Percentiles rank a stretch among this genome's conserved stretches.
Evolutionary conservation across 495 filamentous ascomycete species (phyloP).

Genomic region (Polyplosphaeria fusca): DNA sequence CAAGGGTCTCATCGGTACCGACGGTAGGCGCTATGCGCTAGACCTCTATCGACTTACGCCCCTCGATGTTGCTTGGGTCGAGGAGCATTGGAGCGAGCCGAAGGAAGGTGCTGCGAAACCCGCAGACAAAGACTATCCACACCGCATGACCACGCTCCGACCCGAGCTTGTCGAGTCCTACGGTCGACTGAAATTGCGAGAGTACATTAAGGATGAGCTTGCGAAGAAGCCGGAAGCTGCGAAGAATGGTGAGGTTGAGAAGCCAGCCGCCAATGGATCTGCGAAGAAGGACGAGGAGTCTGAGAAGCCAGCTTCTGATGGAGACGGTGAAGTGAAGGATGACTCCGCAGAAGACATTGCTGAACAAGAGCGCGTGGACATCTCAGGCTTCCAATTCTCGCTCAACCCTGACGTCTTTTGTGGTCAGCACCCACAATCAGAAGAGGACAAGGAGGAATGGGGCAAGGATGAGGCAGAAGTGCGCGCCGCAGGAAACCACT

Average conservation of each 20-base stretch:
- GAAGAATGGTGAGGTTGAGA: conserved; percentile 22
- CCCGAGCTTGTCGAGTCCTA: conserved; percentile 83
- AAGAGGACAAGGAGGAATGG: conserved; percentile 83
- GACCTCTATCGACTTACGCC: conserved; percentile 95
- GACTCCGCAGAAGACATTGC: conserved; percentile 14
- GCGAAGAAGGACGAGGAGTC: conserved; percentile 17
- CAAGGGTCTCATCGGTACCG: conserved; percentile 95
- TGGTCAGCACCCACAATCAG: conserved; percentile 83
- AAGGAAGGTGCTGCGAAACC: conserved; percentile 40
- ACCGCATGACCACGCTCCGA: conserved; percentile 90
- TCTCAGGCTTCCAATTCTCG: conserved; percentile 78
- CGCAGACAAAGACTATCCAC: conserved; percentile 62
- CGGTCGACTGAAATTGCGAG: conserved; percentile 78
- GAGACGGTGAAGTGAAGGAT: conserved; percentile 4
- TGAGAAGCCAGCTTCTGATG: conserved; percentile 5
- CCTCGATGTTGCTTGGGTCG: conserved; percentile 85
- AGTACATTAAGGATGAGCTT: conserved; percentile 76
- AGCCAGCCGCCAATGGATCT: conserved; percentile 10
- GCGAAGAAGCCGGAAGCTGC: conserved; percentile 31
- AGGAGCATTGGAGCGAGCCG: conserved; percentile 58
- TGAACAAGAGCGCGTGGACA: conserved; percentile 57
- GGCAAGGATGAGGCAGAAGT: conserved; percentile 86
- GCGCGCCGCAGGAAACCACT: conserved; percentile 73
- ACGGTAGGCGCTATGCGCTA: conserved; percentile 93
- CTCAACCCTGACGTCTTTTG: conserved; percentile 96